Percentiles rank a stretch among this genome's conserved stretches.
Conservation (phyloP, 345 rosid genomes). For the Salix brachista region DNA sequence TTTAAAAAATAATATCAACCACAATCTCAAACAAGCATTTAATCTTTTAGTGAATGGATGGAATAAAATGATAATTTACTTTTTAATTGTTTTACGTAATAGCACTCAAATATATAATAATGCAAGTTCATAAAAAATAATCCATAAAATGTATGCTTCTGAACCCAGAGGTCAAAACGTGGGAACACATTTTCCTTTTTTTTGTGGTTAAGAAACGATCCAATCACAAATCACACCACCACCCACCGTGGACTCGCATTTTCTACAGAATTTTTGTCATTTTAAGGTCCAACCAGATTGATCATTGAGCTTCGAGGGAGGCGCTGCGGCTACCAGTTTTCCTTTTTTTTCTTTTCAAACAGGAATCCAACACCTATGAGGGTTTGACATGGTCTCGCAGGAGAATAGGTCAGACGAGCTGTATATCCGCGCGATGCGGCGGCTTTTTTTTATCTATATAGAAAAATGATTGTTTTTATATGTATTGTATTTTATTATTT, state of each 20-base stretch:
- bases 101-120: background rate
- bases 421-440: too few relatives aligned
- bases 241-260: background rate
- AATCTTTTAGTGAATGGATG: too few relatives aligned
- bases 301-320: background rate
- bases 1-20: too few relatives aligned
- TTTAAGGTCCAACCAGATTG: too few relatives aligned
- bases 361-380: background rate
- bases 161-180: background rate
- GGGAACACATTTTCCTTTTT: background rate
- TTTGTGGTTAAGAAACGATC: background rate
- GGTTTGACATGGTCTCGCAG: background rate
- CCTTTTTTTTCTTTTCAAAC: too few relatives aligned
- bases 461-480: too few relatives aligned
- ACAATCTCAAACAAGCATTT: too few relatives aligned
- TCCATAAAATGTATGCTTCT: background rate
- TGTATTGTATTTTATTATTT: too few relatives aligned
- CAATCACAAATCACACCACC: background rate
- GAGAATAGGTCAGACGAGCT: background rate
- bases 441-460: too few relatives aligned
- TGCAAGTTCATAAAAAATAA: background rate
- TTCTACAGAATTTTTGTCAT: background rate
- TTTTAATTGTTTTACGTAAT: background rate
- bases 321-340: background rate
- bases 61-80: too few relatives aligned